Conservation (phyloP, 2,329 filamentous ascomycete species). For the Xylaria sp. region DNA sequence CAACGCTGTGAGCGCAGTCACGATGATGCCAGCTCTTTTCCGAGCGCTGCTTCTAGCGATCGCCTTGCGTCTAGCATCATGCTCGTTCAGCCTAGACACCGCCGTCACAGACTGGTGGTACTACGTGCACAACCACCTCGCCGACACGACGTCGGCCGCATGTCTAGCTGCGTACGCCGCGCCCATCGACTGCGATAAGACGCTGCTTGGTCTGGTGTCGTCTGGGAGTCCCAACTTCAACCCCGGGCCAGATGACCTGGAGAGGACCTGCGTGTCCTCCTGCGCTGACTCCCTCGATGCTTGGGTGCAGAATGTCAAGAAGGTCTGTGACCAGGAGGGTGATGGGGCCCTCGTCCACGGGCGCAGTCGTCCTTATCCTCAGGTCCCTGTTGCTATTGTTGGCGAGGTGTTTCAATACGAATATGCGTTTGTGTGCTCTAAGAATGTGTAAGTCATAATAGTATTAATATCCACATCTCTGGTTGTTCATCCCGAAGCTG, state of each 20-base stretch:
- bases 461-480: background rate
- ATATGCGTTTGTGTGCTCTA: conserved; percentile 39
- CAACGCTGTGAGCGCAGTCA: background rate
- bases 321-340: conserved; percentile 41
- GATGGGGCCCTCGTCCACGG: conserved; percentile 42
- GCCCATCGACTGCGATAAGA: conserved; percentile 46
- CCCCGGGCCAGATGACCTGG: conserved; percentile 40
- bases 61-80: conserved; percentile 19
- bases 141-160: conserved; percentile 44
- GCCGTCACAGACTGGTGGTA: conserved; percentile 45
- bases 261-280: conserved; percentile 42
- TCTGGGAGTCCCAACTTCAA: conserved; percentile 46
- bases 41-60: conserved; percentile 1
- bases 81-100: conserved; percentile 50
- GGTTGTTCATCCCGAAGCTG: background rate
- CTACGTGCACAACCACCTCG: conserved; percentile 46
- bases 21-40: background rate
- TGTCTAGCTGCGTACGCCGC: conserved; percentile 48
- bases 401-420: conserved; percentile 43
- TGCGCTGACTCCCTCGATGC: conserved; percentile 43
- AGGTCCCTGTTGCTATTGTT: conserved; percentile 32
- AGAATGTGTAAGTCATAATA: conserved; percentile 33
- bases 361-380: conserved; percentile 23
- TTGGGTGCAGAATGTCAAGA: conserved; percentile 43
- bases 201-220: conserved; percentile 45